These are phyloP conservation scores for Ophiostoma angusticollis DNA, from an alignment of 2,329 filamentous ascomycete genomes.

Conservation along the genomic window DNA sequence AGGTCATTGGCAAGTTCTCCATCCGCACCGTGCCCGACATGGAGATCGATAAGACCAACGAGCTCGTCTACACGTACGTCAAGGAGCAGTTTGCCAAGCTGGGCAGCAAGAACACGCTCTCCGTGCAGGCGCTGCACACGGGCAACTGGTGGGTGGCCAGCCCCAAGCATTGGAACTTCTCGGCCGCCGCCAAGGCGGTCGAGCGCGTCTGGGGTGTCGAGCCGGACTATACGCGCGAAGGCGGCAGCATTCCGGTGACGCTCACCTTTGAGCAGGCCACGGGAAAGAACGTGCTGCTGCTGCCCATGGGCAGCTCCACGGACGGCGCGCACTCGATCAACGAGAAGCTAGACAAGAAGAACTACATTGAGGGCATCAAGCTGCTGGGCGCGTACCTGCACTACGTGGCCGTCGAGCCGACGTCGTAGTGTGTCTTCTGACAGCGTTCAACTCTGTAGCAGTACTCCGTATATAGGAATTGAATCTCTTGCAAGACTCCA, in stretches of 20 bases:
- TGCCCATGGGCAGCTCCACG: constrained; percentile 95
- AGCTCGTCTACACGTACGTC: constrained; percentile 70
- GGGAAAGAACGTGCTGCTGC: constrained; percentile 88
- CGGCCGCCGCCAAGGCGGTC: constrained; percentile 86
- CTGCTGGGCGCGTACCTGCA: constrained; percentile 88
- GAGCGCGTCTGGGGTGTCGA: constrained; percentile 87
- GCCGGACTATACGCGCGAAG: constrained; percentile 92
- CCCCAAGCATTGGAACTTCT: constrained; percentile 98
- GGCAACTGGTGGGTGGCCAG: constrained; percentile 99
- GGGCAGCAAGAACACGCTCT: constrained; percentile 81
- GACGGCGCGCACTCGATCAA: constrained; percentile 97
- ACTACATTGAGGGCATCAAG: constrained; percentile 98
- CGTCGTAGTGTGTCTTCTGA: no score
- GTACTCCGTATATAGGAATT: no score
- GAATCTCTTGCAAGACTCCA: no score
- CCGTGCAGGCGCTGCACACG: constrained; percentile 70
- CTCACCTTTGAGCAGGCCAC: constrained; percentile 95
- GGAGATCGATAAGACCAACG: constrained; percentile 83
- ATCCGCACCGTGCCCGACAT: constrained; percentile 97
- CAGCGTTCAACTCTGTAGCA: no score
- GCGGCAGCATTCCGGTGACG: constrained; percentile 93
- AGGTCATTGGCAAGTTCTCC: constrained; percentile 96
- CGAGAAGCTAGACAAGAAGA: constrained; percentile 91
- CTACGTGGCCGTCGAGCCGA: constrained; percentile 85
- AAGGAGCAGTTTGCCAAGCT: constrained; percentile 77